Base-by-base conservation (phyloP, 225 moss, liverwort and hornwort genomes). In the Polytrichum commune region DNA sequence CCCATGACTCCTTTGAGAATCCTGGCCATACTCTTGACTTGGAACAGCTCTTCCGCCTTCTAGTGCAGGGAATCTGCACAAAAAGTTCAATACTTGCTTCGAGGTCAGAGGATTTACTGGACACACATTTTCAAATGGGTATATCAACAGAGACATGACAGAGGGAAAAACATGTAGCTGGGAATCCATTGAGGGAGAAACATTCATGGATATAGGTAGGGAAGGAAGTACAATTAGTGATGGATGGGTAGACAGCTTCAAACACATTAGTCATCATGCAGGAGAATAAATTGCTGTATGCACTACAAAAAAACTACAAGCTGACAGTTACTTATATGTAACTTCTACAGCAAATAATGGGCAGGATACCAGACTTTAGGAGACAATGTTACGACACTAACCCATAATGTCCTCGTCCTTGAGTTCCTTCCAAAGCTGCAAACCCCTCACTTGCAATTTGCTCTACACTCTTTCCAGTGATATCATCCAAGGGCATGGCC, bases 401-500 rank as follows among this genome's bases (percentile, higher is more conserved):
- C 92, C 96, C 93, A 74, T 86, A 76, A 73, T 73, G 79, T 13
- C 76, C 79, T 69, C 35, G 38, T 66, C 73, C 87, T 38, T 81
- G 77, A 27, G 64, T 79, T 58, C 88, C 91, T 78, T 85, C 88
- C 53, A 86, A 80, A 54, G 94, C 82, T 71, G 89, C 88, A 79
- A 91, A 88, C 19, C 94, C 92, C 76, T 98, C 97, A 69, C 90
- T 88, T 58, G 97, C 94, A 71, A 98, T 80, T 75, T 94, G 92
- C 75, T 91, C 92, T 69, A 98, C 87, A 79, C 92, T 98, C 70
- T 92, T 98, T 53, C 97, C 97, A 67, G 97, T 85, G 32, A 98
- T 94, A 68, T 98, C 97, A 75, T 98, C 97, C 86, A 98, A 78
- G 22, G 97, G 94, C 97, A 98, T 98, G 6, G 94, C 90, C 71